Base-by-base conservation (phyloP, 2,329 filamentous ascomycete genomes). In the Monosporascus sp. region DNA sequence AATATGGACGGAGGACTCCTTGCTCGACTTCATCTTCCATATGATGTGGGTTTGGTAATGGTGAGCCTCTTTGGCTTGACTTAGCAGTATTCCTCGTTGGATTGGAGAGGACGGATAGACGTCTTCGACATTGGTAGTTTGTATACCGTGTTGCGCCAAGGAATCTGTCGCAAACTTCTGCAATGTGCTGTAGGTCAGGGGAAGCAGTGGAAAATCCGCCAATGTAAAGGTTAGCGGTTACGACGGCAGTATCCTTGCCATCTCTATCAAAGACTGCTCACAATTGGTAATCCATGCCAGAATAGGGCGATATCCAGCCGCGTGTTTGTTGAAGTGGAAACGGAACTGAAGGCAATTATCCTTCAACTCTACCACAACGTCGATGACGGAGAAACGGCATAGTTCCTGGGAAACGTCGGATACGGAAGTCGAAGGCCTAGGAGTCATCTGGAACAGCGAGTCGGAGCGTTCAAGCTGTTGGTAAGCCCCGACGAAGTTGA, bases 401-500 rank as follows among this genome's bases (percentile, higher is more conserved):
- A 26, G 26, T 26, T 26, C 26, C 7, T 26, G 50, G 45, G 9
- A 55, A 45, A 5, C 53, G 54, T 7, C 50, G 48, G 26, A 26
- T 26, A 26, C 26, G 26, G 26, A 26, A 26, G 26, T 26, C 26
- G 7, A 26, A 26, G 26, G 26, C 26, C 26, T 26, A 26, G 26
- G 7, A 26, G 26, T 26, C 26, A 26, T 26, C 26, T 26, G 26
- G 49, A 45, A 48, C 27, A 48, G 40, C 22, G 45, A 45, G 2
- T 43, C 22, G 26, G 26, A 26, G 35, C 50, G 8, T 49, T 60
- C 58, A 3, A 60, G 49, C 40, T 60, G 58, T 27, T 60, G 58
- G 27, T 51, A 60, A 5, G 47, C 37, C 7, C 58, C 58, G 7
- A 47, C 43, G 27, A 55, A 60, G 49, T 60, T 60, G 49, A 60